Evolutionary conservation across 306 rosid genomes (phyloP).

Genomic region (Gastrolobium bilobum): DNA sequence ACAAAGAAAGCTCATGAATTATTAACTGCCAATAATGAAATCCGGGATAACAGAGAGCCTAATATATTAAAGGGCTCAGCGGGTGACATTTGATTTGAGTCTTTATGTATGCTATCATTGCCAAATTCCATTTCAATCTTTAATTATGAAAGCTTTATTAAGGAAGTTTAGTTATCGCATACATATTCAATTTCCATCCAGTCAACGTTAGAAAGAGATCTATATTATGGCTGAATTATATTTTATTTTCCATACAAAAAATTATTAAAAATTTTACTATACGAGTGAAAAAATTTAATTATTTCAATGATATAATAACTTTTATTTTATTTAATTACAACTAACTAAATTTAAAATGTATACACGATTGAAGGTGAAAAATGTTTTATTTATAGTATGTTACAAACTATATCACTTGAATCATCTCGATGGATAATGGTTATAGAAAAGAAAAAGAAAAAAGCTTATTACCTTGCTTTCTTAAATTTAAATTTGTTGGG

Average conservation of each 20-base stretch:
- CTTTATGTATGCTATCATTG: conserved; percentile 26
- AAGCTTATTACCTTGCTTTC: background rate
- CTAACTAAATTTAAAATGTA: background rate
- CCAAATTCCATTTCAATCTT: conserved; percentile 15
- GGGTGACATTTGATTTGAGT: conserved; percentile 36
- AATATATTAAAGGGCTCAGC: too few species aligned
- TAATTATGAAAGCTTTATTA: conserved; percentile 17
- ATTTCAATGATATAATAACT: background rate
- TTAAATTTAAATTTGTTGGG: background rate
- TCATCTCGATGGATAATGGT: background rate
- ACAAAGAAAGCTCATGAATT: conserved; percentile 20
- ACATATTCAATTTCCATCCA: background rate
- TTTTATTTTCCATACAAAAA: background rate
- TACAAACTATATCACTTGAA: background rate
- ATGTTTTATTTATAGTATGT: background rate
- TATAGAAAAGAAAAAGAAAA: too few species aligned
- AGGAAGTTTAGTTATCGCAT: background rate
- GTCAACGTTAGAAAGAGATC: background rate
- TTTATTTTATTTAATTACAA: too few species aligned
- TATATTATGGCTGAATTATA: background rate
- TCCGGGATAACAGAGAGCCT: background rate
- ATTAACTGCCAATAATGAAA: conserved; percentile 19
- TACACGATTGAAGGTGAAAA: background rate
- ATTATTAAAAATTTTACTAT: background rate
- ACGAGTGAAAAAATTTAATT: background rate